phyloP scores from a whole-genome alignment of 78 protist species.

The Capsaspora owczarzaki region DNA sequence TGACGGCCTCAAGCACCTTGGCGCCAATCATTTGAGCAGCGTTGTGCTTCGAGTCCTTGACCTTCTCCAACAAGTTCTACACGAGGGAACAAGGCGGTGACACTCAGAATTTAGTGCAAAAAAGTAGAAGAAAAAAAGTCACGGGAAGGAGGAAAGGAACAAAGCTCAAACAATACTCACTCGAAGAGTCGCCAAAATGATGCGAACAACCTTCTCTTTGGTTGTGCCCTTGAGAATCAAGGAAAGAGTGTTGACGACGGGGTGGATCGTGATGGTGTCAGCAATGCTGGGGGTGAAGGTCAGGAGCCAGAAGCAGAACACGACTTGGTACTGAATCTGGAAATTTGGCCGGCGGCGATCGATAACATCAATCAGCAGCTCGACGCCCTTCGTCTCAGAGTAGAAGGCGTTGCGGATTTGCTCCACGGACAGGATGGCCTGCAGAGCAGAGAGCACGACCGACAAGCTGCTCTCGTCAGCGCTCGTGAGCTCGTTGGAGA shows the following conservation, averaged over 20 bases:
- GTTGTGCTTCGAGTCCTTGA: not conserved
- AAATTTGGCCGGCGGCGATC: not conserved
- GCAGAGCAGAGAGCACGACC: no score
- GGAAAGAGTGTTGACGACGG: not conserved
- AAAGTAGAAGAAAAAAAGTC: not conserved
- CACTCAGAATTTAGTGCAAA: not conserved
- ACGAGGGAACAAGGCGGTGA: not conserved
- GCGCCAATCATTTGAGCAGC: not conserved
- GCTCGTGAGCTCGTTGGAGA: no score
- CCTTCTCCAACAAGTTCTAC: not conserved
- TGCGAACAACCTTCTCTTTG: slow-evolving; percentile 1
- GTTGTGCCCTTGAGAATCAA: not conserved
- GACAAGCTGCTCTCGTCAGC: no score
- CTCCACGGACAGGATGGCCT: no score
- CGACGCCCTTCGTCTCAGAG: no score
- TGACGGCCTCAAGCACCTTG: not conserved
- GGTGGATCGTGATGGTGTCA: not conserved
- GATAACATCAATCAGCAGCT: not conserved
- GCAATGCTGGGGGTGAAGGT: not conserved
- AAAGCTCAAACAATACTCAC: not conserved
- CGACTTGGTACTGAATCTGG: not conserved
- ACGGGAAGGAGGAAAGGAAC: no score
- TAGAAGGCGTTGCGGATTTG: no score
- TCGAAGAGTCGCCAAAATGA: not conserved
- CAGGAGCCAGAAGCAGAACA: not conserved